A percentile compares a stretch with the other conserved stretches of the same genome.
These are phyloP conservation scores for Colletotrichum sansevieriae DNA, from an alignment of 2,329 filamentous ascomycete genomes.

Conservation along the genomic window DNA sequence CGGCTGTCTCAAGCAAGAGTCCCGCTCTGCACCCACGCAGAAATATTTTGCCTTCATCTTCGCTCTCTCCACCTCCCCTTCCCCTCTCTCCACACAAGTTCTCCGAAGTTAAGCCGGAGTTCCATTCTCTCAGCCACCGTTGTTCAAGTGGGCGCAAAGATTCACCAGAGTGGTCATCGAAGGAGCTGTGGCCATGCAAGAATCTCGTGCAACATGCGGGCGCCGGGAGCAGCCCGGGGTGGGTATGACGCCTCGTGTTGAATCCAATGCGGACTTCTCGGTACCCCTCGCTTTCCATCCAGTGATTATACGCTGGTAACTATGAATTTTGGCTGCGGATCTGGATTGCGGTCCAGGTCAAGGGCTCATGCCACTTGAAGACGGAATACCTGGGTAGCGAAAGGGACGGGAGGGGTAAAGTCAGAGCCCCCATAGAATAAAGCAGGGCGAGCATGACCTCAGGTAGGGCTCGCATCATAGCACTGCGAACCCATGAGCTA, in stretches of 20 bases:
- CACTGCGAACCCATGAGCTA: conserved; percentile 13
- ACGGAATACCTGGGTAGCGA: conserved; percentile 20
- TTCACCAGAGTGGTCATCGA: neutral
- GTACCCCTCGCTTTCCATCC: neutral
- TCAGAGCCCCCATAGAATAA: conserved; percentile 11
- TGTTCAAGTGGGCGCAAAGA: conserved; percentile 5
- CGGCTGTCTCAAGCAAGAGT: neutral
- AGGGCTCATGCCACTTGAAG: conserved; percentile 13
- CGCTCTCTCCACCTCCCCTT: too few species aligned
- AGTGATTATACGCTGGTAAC: neutral
- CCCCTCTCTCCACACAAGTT: neutral
- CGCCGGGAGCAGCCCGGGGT: conserved; percentile 31
- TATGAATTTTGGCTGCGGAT: conserved; percentile 20
- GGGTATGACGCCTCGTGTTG: neutral
- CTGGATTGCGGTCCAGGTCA: conserved; percentile 7
- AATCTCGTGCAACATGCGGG: conserved; percentile 27
- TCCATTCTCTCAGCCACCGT: neutral
- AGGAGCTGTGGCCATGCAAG: conserved; percentile 9
- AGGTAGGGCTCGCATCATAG: conserved; percentile 1
- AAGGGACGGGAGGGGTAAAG: conserved; percentile 8
- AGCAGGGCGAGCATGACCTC: too few species aligned
- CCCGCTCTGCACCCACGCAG: neutral
- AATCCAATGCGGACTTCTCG: conserved; percentile 28
- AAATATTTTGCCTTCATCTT: neutral
- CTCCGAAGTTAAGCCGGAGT: conserved; percentile 7